Evolutionary conservation across 2,329 filamentous ascomycete species (phyloP), one percentile per base, ranked within the genome.

Genomic region (Penicillium carneum): DNA sequence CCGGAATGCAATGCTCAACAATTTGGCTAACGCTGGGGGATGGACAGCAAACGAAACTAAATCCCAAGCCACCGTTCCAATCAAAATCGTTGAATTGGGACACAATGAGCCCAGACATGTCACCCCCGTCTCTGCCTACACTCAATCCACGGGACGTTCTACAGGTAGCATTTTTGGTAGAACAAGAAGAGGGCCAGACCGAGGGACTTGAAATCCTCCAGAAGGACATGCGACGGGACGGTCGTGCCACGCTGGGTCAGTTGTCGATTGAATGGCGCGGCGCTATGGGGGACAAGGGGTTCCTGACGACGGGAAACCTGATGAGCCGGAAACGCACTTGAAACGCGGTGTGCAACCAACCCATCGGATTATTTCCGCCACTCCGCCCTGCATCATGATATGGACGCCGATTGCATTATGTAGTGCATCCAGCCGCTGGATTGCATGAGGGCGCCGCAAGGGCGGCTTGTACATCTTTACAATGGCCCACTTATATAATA

Each of bases 201-300:
- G 78, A 81, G 42, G 77, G 77, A 7, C 65, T 82, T 33, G 88
- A 89, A 62, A 84, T 84, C 10, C 62, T 80, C 11, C 76, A 77
- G 41, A 80, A 79, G 61, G 81, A 82, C 51, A 81, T 86, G 65
- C 81, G 79, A 42, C 77, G 79, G 36, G 79, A 81, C 63, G 80
- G 80, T 18, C 81, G 84, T 63, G 81, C 90, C 39, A 82, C 89
- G 20, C 87, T 98, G 73, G 94, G 93, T 5, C 88, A 95, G 64
- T 78, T 98, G 67, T 89, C 88, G 45, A 90, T 98, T 61, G 90
- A 92, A 57, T 99, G 95, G 95, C 85, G 91, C 65, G 90, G 90
- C 39, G 87, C 91, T 63, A 93, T 97, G 90, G 95, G 95, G 0
- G 95, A 94, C 78, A 86, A 87, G 70, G 95, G 95, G 0, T 93